phyloP scores from a whole-genome alignment of 2,329 filamentous ascomycete genomes.

The Aspergillus sp. region DNA sequence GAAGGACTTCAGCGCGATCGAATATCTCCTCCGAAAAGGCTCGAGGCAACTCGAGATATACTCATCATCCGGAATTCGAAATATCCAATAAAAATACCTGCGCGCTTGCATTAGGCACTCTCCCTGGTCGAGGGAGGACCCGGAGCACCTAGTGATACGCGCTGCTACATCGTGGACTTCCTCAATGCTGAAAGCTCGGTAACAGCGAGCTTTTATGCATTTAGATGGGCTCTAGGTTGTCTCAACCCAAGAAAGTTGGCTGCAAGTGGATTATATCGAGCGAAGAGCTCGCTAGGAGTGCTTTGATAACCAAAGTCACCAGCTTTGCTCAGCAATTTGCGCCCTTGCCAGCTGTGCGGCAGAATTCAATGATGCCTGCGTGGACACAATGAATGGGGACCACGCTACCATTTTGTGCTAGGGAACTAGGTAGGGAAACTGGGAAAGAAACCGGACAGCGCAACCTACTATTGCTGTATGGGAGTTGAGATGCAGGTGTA shows the following conservation, averaged over 20 bases:
- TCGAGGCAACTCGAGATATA: constrained; percentile 79
- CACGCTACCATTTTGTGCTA: background rate
- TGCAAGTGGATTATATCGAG: background rate
- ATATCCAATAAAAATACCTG: constrained; percentile 52
- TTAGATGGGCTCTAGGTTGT: background rate
- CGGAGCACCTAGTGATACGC: background rate
- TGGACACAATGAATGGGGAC: background rate
- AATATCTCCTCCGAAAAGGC: constrained; percentile 81
- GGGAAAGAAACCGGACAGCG: background rate
- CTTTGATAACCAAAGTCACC: background rate
- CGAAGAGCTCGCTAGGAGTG: background rate
- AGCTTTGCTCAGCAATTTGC: background rate
- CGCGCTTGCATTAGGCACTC: background rate
- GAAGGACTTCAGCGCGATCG: constrained; percentile 82
- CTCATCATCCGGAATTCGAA: constrained; percentile 75
- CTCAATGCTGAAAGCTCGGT: background rate
- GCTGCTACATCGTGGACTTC: background rate
- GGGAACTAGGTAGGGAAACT: background rate
- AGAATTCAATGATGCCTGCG: background rate
- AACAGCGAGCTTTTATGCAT: background rate
- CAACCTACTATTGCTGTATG: background rate
- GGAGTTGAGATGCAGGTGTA: background rate
- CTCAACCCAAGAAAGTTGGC: background rate
- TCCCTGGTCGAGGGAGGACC: background rate
- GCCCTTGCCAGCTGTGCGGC: background rate